phyloP scores from a whole-genome alignment of 2,329 filamentous ascomycete species.

The Penicillium janthinellum region DNA sequence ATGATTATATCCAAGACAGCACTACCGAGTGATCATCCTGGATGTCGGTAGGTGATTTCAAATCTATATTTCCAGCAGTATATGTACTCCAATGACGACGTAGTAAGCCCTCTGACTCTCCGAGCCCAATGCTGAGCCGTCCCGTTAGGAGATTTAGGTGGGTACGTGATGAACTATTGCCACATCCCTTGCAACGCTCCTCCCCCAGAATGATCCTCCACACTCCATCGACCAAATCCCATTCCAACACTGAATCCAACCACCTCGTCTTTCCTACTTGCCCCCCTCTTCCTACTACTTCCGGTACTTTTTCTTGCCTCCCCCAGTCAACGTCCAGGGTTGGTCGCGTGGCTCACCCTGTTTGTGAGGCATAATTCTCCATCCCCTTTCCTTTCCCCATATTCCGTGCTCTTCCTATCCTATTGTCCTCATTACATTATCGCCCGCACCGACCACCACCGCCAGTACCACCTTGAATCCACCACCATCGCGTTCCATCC shows the following conservation, averaged over 20 bases:
- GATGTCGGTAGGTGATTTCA: neutral
- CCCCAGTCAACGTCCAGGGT: neutral
- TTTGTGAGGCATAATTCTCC: neutral
- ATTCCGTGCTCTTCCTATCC: slow-evolving; percentile 1
- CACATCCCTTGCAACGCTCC: neutral
- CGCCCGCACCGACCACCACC: slow-evolving; percentile 1
- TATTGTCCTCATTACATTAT: slow-evolving; percentile 1
- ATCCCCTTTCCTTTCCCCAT: neutral
- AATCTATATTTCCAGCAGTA: no score
- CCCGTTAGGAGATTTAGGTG: neutral
- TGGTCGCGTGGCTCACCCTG: neutral
- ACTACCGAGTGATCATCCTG: neutral
- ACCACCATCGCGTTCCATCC: neutral
- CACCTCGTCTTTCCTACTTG: neutral
- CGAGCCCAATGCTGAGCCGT: neutral
- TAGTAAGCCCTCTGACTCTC: no score
- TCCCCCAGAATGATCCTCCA: slow-evolving; percentile 7
- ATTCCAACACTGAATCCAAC: neutral
- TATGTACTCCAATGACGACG: no score
- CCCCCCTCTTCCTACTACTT: neutral
- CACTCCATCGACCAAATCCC: neutral
- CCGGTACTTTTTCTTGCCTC: neutral
- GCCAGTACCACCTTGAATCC: neutral
- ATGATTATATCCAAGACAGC: neutral
- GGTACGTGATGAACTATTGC: neutral